Conservation (phyloP, 2,329 filamentous ascomycete genomes). For the Capronia coronata region DNA sequence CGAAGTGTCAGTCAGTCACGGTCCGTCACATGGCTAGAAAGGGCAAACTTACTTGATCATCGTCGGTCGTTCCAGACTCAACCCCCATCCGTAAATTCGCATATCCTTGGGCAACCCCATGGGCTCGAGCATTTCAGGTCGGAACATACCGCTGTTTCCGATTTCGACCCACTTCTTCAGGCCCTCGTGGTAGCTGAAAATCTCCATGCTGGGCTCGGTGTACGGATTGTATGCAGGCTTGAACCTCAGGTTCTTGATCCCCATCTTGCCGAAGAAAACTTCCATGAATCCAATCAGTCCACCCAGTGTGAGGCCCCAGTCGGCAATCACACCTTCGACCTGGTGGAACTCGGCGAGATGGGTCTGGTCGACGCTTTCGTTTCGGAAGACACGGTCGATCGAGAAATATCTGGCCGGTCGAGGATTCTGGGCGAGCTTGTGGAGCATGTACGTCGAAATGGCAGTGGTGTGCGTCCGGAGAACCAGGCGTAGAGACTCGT, state of each 20-base stretch:
- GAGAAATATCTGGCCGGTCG: constrained; percentile 94
- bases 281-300: constrained; percentile 92
- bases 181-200: constrained; percentile 90
- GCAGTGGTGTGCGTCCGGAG: constrained; percentile 95
- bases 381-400: constrained; percentile 96
- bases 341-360: constrained; percentile 98
- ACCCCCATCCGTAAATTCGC: constrained; percentile 87
- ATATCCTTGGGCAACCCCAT: constrained; percentile 92
- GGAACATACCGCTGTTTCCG: constrained; percentile 97
- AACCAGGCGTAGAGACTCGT: constrained; percentile 80
- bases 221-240: constrained; percentile 96
- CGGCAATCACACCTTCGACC: constrained; percentile 95
- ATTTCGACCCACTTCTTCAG: constrained; percentile 92
- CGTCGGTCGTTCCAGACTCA: constrained; percentile 86
- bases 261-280: constrained; percentile 94
- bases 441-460: constrained; percentile 81
- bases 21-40: background rate
- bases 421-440: constrained; percentile 77
- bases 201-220: constrained; percentile 96
- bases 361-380: constrained; percentile 94
- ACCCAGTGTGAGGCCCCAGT: constrained; percentile 86
- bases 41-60: constrained; percentile 79
- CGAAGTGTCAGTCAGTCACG: constrained; percentile 2
- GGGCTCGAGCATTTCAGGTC: constrained; percentile 90
- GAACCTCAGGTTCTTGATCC: constrained; percentile 78